Base-by-base conservation (phyloP, 192 early-diverging fungal genomes). In the Linnemannia exigua region DNA sequence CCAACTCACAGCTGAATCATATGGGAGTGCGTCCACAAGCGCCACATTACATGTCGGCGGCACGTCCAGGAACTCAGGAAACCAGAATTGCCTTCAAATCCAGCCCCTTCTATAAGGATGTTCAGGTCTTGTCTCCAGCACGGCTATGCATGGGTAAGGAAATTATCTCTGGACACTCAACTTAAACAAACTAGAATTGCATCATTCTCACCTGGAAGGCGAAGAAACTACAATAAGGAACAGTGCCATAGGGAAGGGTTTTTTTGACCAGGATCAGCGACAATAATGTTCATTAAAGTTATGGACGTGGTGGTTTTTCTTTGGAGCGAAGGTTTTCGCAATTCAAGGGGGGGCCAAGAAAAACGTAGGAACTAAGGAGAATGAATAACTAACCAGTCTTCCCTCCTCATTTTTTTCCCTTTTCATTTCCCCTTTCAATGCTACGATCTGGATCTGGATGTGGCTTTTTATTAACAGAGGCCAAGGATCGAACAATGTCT, bases 401-500 rank as follows among this genome's bases (percentile, higher is more conserved):
- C 5, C n/a, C 51, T 19, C 31, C 28, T 74, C 48, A 6, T 28
- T 5, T 74, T 6, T 76, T 63, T 44, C 41, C 4, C 0, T 63
- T 46, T 63, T 25, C 44, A 6, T n/a, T 36, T 54, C 36, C n/a
- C n/a, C n/a, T n/a, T n/a, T n/a, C n/a, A n/a, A n/a, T n/a, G n/a
- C 1, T 71, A 8, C 8, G 14, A 47, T 67, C 25, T 20, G 54
- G 35, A 61, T 50, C 1, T 75, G 25, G 37, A 48, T 63, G 58
- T n/a, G 28, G 12, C 9, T 11, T 63, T 31, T 5, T 63, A 31
- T 36, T 48, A 68, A 50, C 70, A 86, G 84, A 86, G 72, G 84
- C 84, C 17, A 86, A 80, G 52, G 84, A 86, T 54, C 54, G 84
- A n/a, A 86, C 84, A 15, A 25, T 86, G 20, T 86, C 84, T 15